A percentile compares a stretch with the other conserved stretches of the same genome.
phyloP scores from a whole-genome alignment of 768 basidiomycete species.

The Russula emetica region DNA sequence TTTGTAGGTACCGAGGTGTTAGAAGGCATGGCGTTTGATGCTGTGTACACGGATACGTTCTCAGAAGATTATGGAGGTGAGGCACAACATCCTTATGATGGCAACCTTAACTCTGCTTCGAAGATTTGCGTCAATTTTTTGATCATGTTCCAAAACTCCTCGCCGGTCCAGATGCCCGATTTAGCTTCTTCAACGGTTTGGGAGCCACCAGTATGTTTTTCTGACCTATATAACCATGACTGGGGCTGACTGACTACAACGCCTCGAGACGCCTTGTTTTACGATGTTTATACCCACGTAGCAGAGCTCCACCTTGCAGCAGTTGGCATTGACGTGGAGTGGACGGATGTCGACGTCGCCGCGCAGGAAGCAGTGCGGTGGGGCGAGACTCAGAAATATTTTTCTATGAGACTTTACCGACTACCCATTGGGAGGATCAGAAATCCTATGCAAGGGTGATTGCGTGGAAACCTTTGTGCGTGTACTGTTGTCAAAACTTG shows the following conservation, averaged over 20 bases:
- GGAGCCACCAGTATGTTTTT: slow-evolving; percentile 77
- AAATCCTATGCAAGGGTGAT: slow-evolving; percentile 32
- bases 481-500: no score
- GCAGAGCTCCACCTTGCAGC: slow-evolving; percentile 83
- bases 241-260: slow-evolving; percentile 1
- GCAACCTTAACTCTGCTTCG: background rate
- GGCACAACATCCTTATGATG: slow-evolving; percentile 11
- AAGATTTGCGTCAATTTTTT: slow-evolving; percentile 78
- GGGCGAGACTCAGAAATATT: slow-evolving; percentile 74
- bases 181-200: slow-evolving; percentile 96
- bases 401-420: slow-evolving; percentile 69
- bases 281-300: slow-evolving; percentile 85
- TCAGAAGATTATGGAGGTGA: slow-evolving; percentile 75
- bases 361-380: slow-evolving; percentile 57
- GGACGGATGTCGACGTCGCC: slow-evolving; percentile 77
- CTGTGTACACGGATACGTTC: slow-evolving; percentile 91
- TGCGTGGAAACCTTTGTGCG: background rate
- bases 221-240: background rate
- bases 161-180: slow-evolving; percentile 64
- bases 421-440: slow-evolving; percentile 44
- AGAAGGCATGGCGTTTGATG: slow-evolving; percentile 70
- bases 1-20: slow-evolving; percentile 58
- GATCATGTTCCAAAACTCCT: slow-evolving; percentile 73
- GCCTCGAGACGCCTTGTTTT: slow-evolving; percentile 69
- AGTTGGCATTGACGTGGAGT: slow-evolving; percentile 70